These are phyloP conservation scores for Reticulascus tulasneorum DNA, from an alignment of 2,329 filamentous ascomycete species.

Conservation along the genomic window DNA sequence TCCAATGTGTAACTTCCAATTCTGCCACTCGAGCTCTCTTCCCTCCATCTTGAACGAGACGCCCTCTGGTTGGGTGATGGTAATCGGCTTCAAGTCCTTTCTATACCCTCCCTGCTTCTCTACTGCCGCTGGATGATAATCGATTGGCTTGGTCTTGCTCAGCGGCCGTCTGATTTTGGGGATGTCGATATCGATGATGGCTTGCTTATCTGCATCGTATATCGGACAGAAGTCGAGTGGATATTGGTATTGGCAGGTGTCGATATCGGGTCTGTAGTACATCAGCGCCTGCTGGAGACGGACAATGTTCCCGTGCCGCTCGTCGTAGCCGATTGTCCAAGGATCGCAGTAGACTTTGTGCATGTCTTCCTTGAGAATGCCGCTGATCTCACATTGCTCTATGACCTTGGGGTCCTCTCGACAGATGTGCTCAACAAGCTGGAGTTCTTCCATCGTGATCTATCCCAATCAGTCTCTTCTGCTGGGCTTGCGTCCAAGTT, in stretches of 20 bases:
- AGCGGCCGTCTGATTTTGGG: slow-evolving; percentile 73
- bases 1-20: slow-evolving; percentile 88
- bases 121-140: slow-evolving; percentile 74
- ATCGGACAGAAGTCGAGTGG: slow-evolving; percentile 94
- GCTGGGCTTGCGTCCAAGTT: no score
- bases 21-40: slow-evolving; percentile 79
- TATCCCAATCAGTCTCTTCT: slow-evolving; percentile 21
- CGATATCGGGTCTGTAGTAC: slow-evolving; percentile 85
- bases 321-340: slow-evolving; percentile 94
- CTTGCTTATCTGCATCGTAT: slow-evolving; percentile 73
- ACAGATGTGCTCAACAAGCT: slow-evolving; percentile 71
- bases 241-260: slow-evolving; percentile 87
- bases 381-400: slow-evolving; percentile 80
- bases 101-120: slow-evolving; percentile 72
- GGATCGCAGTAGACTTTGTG: slow-evolving; percentile 94
- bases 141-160: slow-evolving; percentile 67
- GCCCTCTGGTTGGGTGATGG: slow-evolving; percentile 84
- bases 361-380: slow-evolving; percentile 80
- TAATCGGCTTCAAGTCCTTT: slow-evolving; percentile 76
- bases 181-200: slow-evolving; percentile 80
- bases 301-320: slow-evolving; percentile 74
- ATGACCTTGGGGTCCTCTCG: slow-evolving; percentile 82
- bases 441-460: slow-evolving; percentile 90
- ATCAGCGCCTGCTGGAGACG: slow-evolving; percentile 89
- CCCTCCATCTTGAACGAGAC: slow-evolving; percentile 80